Base-by-base conservation (phyloP, 768 basidiomycete genomes). In the Fistulinella prunicolor region DNA sequence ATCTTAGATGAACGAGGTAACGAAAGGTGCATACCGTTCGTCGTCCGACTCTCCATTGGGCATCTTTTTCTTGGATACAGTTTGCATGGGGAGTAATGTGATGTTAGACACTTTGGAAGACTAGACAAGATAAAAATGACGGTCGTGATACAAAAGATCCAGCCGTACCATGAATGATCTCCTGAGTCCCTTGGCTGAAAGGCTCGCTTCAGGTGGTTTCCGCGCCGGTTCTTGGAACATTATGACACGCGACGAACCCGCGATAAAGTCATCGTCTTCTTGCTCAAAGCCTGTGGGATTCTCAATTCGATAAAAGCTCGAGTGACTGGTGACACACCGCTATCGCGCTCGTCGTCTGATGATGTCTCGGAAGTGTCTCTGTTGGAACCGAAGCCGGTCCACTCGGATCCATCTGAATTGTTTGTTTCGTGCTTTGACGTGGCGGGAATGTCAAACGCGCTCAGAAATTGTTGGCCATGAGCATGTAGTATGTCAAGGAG, bases 31-130 rank as follows among this genome's bases (percentile, higher is more conserved):
- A 29, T 61, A 83, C 83, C 69, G 66, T 54, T 86, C 85, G 17
- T 83, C 77, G 38, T 78, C 81, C n/a, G 70, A 70, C 2, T 79
- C 76, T 30, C 66, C 69, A 16, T 65, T 50, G 12, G 64, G 57
- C 45, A 63, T 39, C 30, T 38, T 47, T 42, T 42, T 43, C 24
- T 43, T 48, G 40, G 53, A 67, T 36, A 57, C 5, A 17, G 41
- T 49, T 42, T 38, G 42, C 47, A 72, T 60, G 21, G 43, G 42
- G 14, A 48, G 34, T 10, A 35, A 42, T 6, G 73, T 74, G 23
- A 90, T 50, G 57, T 81, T 84, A 17, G 79, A 75, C 20, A 89
- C 78, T 69, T 85, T 91, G 20, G 90, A 89, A 3, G 89, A 93
- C 89, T 90, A 39, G 41, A 40, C 43, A 54, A 34, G 16, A 49